These are phyloP conservation scores for Yueomyces sinensis DNA, from an alignment of 805 yeast species.

Conservation along the genomic window DNA sequence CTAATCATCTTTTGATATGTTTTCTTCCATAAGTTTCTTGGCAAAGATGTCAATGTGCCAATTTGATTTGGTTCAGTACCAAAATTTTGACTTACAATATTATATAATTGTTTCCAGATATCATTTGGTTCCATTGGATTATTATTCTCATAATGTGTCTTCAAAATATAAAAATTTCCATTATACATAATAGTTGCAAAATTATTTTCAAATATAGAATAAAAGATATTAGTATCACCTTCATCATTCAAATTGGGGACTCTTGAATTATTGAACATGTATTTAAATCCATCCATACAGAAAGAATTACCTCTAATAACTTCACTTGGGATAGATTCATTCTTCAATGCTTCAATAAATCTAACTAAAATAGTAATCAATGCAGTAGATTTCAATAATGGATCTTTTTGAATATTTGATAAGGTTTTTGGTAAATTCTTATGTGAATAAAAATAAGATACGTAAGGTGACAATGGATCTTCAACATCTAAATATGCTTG, in stretches of 20 bases:
- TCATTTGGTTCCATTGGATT: constrained; percentile 32
- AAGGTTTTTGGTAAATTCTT: constrained; percentile 38
- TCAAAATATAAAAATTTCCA: constrained; percentile 65
- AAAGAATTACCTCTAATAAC: constrained; percentile 55
- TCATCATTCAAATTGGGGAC: constrained; percentile 43
- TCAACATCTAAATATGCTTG: constrained; percentile 83
- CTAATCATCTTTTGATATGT: constrained; percentile 40
- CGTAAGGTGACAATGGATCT: constrained; percentile 92
- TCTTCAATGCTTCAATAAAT: constrained; percentile 54
- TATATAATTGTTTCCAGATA: constrained; percentile 44
- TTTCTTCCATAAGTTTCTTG: constrained; percentile 70
- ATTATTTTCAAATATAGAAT: constrained; percentile 36
- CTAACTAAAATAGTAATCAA: constrained; percentile 52
- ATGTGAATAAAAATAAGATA: constrained; percentile 80
- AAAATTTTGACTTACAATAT: constrained; percentile 33
- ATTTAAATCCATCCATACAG: constrained; percentile 86
- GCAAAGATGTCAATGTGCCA: constrained; percentile 70
- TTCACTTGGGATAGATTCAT: constrained; percentile 71
- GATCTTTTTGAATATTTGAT: constrained; percentile 42
- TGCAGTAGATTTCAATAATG: constrained; percentile 63
- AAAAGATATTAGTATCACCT: constrained; percentile 48
- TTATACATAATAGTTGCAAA: constrained; percentile 62
- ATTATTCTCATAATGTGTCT: constrained; percentile 29
- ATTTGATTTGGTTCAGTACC: constrained; percentile 22
- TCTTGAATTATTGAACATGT: constrained; percentile 84